phyloP scores from a whole-genome alignment of 2,329 filamentous ascomycete species.

The Talaromyces sp. region DNA sequence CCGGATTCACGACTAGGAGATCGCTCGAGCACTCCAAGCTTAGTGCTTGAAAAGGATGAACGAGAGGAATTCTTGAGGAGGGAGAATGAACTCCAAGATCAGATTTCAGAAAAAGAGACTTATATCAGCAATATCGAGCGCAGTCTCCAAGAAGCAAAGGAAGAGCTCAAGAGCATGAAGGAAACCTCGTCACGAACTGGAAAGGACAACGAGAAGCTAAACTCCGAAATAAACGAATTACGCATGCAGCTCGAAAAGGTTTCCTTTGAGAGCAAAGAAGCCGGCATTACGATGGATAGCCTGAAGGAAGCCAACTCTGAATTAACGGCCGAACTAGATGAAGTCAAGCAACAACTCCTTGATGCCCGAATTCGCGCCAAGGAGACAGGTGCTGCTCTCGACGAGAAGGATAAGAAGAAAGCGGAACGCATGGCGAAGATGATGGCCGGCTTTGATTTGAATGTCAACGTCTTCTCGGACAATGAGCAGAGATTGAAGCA shows the following conservation, averaged over 20 bases:
- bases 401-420: conserved; percentile 98
- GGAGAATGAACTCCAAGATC: conserved; percentile 96
- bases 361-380: conserved; percentile 96
- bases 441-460: conserved; percentile 98
- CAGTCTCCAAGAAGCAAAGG: conserved; percentile 72
- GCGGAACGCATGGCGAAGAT: conserved; percentile 99
- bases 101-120: conserved; percentile 87
- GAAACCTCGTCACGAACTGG: conserved; percentile 77
- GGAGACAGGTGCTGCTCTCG: conserved; percentile 80
- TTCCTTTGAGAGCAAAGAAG: conserved; percentile 93
- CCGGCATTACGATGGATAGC: conserved; percentile 94
- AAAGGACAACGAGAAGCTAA: conserved; percentile 85
- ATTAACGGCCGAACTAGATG: conserved; percentile 84
- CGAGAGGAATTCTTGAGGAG: conserved; percentile 90
- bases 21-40: conserved; percentile 76
- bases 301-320: conserved; percentile 94
- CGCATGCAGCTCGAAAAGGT: conserved; percentile 97
- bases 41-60: conserved; percentile 91
- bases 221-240: conserved; percentile 80
- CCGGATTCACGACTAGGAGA: conserved; percentile 68
- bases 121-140: conserved; percentile 75
- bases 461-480: conserved; percentile 85
- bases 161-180: conserved; percentile 79
- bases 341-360: conserved; percentile 90
- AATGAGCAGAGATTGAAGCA: conserved; percentile 82